phyloP scores from a whole-genome alignment of 306 rosid genomes.

The Inga oerstediana region DNA sequence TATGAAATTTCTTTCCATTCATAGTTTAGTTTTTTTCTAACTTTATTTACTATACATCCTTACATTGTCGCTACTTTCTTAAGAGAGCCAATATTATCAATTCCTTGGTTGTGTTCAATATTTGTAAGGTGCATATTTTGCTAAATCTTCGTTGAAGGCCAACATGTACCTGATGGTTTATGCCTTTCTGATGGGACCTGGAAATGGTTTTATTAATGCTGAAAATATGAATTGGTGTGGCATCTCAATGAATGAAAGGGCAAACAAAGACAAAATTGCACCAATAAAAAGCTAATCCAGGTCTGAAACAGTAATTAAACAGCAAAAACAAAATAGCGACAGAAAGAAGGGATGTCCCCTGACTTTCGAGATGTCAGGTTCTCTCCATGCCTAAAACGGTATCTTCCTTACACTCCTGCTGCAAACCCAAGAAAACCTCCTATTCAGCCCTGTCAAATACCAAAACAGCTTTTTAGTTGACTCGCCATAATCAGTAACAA shows the following conservation, averaged over 20 bases:
- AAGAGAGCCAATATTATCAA: neutral
- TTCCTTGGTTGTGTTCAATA: conserved; percentile 27
- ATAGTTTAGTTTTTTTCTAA: neutral
- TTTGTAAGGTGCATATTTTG: neutral
- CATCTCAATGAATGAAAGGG: too few relatives aligned
- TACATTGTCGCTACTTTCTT: neutral
- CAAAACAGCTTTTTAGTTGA: neutral
- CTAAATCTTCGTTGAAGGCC: neutral
- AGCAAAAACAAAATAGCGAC: neutral
- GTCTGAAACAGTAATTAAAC: neutral
- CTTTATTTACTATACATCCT: neutral
- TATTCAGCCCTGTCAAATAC: neutral
- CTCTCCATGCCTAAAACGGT: neutral
- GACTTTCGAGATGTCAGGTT: neutral
- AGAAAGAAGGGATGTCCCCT: neutral
- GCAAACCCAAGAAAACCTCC: neutral
- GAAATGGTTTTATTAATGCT: too few relatives aligned
- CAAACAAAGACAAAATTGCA: too few relatives aligned
- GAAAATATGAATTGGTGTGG: too few relatives aligned
- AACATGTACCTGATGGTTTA: neutral
- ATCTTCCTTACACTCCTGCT: neutral
- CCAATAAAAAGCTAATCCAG: neutral
- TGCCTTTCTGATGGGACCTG: neutral
- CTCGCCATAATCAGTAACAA: neutral
- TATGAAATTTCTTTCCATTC: neutral